Conservation (phyloP, 2,329 filamentous ascomycete genomes). For the Sarocladium strictum region DNA sequence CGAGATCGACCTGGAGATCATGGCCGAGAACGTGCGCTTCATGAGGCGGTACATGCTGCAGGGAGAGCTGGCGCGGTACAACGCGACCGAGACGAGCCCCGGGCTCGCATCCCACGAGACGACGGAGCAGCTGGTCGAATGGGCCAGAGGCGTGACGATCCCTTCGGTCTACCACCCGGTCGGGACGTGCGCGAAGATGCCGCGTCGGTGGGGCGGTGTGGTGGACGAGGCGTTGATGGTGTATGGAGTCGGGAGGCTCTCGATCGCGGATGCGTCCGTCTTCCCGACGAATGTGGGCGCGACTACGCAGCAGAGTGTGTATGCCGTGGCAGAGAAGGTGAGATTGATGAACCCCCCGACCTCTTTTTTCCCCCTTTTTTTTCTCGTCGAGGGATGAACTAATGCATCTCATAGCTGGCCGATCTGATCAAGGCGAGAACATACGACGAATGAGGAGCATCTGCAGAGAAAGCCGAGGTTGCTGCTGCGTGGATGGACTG, state of each 20-base stretch:
- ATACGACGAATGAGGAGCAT: slow-evolving; percentile 1
- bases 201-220: slow-evolving; percentile 21
- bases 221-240: slow-evolving; percentile 22
- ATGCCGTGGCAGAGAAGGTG: slow-evolving; percentile 17
- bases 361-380: too few relatives aligned
- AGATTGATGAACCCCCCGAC: too few relatives aligned
- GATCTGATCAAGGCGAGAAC: slow-evolving; percentile 6
- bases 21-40: slow-evolving; percentile 19
- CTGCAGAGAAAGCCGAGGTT: background rate
- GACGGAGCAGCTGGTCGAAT: slow-evolving; percentile 17
- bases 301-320: slow-evolving; percentile 16
- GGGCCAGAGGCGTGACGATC: slow-evolving; percentile 17
- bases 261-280: slow-evolving; percentile 16
- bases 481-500: too few relatives aligned
- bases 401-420: background rate
- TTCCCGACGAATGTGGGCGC: slow-evolving; percentile 17
- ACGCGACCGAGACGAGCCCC: slow-evolving; percentile 16
- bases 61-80: slow-evolving; percentile 16
- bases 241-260: slow-evolving; percentile 20
- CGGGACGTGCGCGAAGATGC: slow-evolving; percentile 23
- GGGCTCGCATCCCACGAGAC: slow-evolving; percentile 16
- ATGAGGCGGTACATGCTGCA: slow-evolving; percentile 19
- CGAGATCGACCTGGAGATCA: slow-evolving; percentile 19
- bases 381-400: too few relatives aligned
- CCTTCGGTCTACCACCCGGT: slow-evolving; percentile 22